These are phyloP conservation scores for Luvunga scandens DNA, from an alignment of 345 rosid genomes.

Conservation along the genomic window DNA sequence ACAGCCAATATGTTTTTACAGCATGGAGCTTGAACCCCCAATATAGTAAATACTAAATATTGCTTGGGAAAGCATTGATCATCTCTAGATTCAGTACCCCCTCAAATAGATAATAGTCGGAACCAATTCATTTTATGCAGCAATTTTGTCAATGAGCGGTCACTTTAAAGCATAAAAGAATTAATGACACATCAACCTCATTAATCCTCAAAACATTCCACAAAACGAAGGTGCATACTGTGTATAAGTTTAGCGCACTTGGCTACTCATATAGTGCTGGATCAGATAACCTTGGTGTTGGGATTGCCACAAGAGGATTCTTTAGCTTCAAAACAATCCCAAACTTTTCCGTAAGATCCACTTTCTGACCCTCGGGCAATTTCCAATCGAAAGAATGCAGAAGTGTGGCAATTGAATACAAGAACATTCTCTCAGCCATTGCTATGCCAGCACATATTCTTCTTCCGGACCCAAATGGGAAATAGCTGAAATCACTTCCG, in stretches of 20 bases:
- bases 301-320: slow-evolving; percentile 48
- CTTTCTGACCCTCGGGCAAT: slow-evolving; percentile 22
- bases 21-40: no score
- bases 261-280: slow-evolving; percentile 31
- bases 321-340: slow-evolving; percentile 70
- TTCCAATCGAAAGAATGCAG: slow-evolving; percentile 81
- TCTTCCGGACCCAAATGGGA: slow-evolving; percentile 88
- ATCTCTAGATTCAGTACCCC: no score
- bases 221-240: neutral
- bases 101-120: neutral
- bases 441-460: slow-evolving; percentile 70
- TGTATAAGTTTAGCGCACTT: neutral
- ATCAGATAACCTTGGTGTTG: slow-evolving; percentile 51
- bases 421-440: slow-evolving; percentile 72
- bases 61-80: no score
- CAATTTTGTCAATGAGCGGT: neutral
- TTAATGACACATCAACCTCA: neutral
- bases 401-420: slow-evolving; percentile 52
- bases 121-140: neutral
- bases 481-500: slow-evolving; percentile 51
- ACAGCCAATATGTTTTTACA: no score
- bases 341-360: slow-evolving; percentile 58
- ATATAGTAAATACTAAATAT: no score
- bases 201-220: no score
- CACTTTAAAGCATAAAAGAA: neutral